Base-by-base conservation (phyloP, 148 eudicot species). In the Diospyros kaki region DNA sequence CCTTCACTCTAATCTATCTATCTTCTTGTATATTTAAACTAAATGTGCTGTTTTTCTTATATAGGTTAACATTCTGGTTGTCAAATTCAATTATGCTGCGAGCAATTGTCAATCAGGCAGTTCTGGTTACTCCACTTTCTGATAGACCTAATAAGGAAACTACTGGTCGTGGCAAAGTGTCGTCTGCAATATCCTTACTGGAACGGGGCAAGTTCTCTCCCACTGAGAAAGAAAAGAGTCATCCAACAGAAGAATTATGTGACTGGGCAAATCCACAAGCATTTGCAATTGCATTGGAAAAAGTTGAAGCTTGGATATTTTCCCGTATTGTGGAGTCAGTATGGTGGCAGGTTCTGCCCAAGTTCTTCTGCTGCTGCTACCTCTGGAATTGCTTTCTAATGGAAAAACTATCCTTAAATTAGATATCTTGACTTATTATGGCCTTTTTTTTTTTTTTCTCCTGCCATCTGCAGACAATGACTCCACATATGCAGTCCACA, bases 261-360 rank as follows among this genome's bases (percentile, higher is more conserved):
- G 91, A 90, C 77, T 94, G 95, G 92, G 96, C 88, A 83, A 94
- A 92, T 61, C 89, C 85, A 14, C 79, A 75, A 43, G 89, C 91
- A 41, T 89, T 94, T 43, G 76, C 77, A 51, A 81, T 82, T 78
- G 94, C 98, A 56, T 78, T 94, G 78, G 98, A 90, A 72, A 94
- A 83, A 76, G 74, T 92, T 54, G 98, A 94, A 82, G 89, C 96
- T 82, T 94, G 98, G 98, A 84, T 92, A 74, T 92, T 94, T 71
- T 84, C 86, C 46, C 85, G 89, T 52, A 89, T 92, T 66, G 84
- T 90, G 17, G 96, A 94, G 85, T 93, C 93, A 38, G 79, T 92
- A 46, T 94, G 98, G 98, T 94, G 98, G 98, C 98, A 94, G 98
- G 98, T 94, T 67, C 53, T 17, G 56, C 55, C 18, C 64, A 6